These are phyloP conservation scores for Lentinula novae-zelandiae DNA, from an alignment of 1,284 basidiomycete species.

Conservation along the genomic window DNA sequence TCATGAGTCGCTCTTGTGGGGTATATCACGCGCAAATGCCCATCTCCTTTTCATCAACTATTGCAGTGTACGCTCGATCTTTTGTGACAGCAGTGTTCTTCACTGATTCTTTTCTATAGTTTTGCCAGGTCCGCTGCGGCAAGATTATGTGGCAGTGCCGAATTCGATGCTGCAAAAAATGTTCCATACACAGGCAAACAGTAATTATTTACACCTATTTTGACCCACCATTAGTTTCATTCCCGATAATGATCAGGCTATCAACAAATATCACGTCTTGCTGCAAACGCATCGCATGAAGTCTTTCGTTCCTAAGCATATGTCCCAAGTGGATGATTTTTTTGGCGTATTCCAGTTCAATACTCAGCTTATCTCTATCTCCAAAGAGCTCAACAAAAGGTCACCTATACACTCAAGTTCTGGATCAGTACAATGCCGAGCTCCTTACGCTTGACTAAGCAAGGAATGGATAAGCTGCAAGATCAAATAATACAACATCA, in stretches of 20 bases:
- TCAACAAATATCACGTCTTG: neutral
- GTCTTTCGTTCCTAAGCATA: neutral
- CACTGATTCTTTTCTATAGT: neutral
- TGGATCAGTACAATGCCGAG: neutral
- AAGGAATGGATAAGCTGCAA: conserved; percentile 1
- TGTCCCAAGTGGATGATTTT: too few relatives aligned
- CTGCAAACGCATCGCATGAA: neutral
- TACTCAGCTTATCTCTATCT: neutral
- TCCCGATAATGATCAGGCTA: neutral
- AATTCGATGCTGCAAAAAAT: conserved; percentile 5
- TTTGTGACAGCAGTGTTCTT: neutral
- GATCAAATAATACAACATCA: neutral
- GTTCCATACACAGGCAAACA: neutral
- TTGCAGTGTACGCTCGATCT: neutral
- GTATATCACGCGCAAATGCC: conserved; percentile 3
- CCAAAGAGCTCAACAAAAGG: neutral
- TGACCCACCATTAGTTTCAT: neutral
- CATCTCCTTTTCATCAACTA: neutral
- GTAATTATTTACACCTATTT: neutral
- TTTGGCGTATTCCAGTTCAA: neutral
- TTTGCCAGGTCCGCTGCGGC: neutral
- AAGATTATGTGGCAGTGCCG: conserved; percentile 3
- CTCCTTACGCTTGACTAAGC: neutral
- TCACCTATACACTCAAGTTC: neutral
- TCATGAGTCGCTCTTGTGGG: conserved; percentile 1